Conservation (phyloP, 805 yeast species). For the Yarrowia osloensis region DNA sequence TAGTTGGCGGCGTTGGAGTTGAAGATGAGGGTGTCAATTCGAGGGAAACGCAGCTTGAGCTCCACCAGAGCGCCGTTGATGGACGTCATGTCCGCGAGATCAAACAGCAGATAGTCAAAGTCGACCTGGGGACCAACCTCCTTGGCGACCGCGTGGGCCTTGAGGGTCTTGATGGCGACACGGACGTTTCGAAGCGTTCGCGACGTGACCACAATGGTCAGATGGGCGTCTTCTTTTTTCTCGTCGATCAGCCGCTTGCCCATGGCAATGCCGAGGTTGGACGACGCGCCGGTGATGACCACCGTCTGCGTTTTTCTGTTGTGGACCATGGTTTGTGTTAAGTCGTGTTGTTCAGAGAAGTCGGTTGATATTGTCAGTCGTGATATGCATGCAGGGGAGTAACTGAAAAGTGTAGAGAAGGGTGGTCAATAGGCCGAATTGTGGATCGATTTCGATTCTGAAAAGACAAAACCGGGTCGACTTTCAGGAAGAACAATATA, state of each 20-base stretch:
- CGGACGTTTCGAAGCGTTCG: conserved; percentile 84
- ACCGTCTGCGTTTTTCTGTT: conserved; percentile 21
- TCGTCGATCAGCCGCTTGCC: conserved; percentile 75
- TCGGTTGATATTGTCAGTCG: not conserved
- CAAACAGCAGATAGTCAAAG: conserved; percentile 87
- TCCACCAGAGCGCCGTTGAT: conserved; percentile 74
- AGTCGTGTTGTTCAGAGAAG: not conserved
- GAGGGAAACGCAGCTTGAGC: conserved; percentile 59
- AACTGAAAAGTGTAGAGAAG: not conserved
- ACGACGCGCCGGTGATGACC: conserved; percentile 28
- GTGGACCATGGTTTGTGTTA: not conserved
- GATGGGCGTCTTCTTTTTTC: conserved; percentile 52
- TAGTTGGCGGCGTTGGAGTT: conserved; percentile 91
- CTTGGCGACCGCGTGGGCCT: conserved; percentile 37
- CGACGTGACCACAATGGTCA: conserved; percentile 86
- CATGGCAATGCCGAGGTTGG: conserved; percentile 74
- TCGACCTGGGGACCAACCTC: conserved; percentile 63
- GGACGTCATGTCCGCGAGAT: conserved; percentile 87
- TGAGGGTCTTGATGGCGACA: conserved; percentile 63
- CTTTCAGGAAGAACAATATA: too few relatives aligned
- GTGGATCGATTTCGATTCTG: not conserved
- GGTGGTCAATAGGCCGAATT: too few relatives aligned
- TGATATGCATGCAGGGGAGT: conserved; percentile 1
- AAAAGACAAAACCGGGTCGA: not conserved
- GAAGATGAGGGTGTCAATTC: conserved; percentile 75